Evolutionary conservation across 257 asterid species (phyloP).

Genomic region (Salvia miltiorrhiza): DNA sequence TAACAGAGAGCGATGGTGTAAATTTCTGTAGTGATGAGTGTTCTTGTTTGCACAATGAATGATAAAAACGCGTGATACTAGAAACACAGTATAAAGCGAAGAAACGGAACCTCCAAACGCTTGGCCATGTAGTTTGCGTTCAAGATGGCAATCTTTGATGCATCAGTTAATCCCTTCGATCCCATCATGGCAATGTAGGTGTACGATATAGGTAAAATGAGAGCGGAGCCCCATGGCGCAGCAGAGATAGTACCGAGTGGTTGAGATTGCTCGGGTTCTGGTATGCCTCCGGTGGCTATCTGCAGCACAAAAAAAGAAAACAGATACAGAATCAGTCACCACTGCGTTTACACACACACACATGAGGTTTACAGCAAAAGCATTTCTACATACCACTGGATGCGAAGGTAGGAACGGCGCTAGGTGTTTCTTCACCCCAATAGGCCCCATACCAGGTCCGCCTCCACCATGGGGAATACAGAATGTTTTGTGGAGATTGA

Average conservation of each 20-base stretch:
- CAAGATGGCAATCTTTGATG: conserved; percentile 92
- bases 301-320: conserved; percentile 19
- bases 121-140: conserved; percentile 94
- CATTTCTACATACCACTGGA: conserved; percentile 71
- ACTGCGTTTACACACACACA: background rate
- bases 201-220: conserved; percentile 93
- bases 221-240: conserved; percentile 99
- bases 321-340: background rate
- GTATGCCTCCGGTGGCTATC: conserved; percentile 94
- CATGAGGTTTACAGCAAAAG: background rate
- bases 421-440: conserved; percentile 91
- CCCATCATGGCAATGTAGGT: conserved; percentile 99
- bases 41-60: background rate
- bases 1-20: background rate
- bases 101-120: conserved; percentile 73
- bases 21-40: background rate
- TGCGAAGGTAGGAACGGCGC: conserved; percentile 95
- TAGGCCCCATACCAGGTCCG: conserved; percentile 99
- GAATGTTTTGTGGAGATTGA: conserved; percentile 95
- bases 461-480: conserved; percentile 99
- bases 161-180: conserved; percentile 83
- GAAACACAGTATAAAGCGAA: background rate
- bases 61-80: background rate
- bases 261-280: conserved; percentile 70
- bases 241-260: conserved; percentile 96